Base-by-base conservation (phyloP, 208 protist species). In the Wallacemonas collosoma region DNA sequence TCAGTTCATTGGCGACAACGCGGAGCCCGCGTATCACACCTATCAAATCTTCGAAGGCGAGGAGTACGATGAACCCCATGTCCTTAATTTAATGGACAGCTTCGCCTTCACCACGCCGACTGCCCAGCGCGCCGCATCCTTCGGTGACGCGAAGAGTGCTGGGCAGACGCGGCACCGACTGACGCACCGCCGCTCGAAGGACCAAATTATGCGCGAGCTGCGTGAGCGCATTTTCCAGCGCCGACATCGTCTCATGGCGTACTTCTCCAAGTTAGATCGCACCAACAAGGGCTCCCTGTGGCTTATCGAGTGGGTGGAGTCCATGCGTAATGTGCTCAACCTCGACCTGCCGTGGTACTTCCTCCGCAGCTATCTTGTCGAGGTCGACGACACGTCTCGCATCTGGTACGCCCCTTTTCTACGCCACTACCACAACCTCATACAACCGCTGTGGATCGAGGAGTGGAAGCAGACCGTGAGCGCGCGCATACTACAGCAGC, bases 281-380 rank as follows among this genome's bases (percentile, higher is more conserved):
- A 95, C 92, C n/a, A 91, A 92, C 65, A 94, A 94, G 65, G 92
- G 89, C 6, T 94, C 92, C 36, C 67, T 96, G 67, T 96, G 92
- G 92, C 93, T 93, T 73, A 95, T 94, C 69, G 92, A 96, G 79
- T 96, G 92, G 92, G 86, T 88, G 61, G 89, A 96, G 75, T 82
- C 88, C 62, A 93, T 96, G 87, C 79, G 89, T 39, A 94, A 92
- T 71, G 87, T 96, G 38, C 68, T 95, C 67, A 91, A 93, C 67
- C 80, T 94, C 41, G 81, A 93, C 69, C 73, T 96, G 35, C 92
- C 92, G 5, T 96, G 92, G 92, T 95, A 93, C 83, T 96, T 93
- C 68, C 76, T 96, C 41, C 87, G 92, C 6, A 75, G 84, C 44
- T 95, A 93, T 76, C 79, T 96, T 2, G 83, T 90, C 53, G 86